phyloP scores from a whole-genome alignment of 2,329 filamentous ascomycete genomes.

The Fusarium sp. region DNA sequence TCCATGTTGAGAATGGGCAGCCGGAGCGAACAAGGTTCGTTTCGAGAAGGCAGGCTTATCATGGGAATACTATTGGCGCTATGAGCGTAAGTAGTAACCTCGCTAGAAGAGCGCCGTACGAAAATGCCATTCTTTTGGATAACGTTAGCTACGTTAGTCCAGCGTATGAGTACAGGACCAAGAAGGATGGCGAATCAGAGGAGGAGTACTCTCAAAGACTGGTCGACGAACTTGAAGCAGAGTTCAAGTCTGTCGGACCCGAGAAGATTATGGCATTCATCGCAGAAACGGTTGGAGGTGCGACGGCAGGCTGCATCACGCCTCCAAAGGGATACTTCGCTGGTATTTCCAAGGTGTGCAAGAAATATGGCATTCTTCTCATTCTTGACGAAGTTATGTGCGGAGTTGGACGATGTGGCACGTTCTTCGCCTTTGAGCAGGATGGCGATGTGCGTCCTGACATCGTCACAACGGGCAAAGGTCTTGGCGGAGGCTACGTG shows the following conservation, averaged over 20 bases:
- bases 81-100: constrained; percentile 73
- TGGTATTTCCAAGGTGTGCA: constrained; percentile 75
- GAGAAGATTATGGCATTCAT: constrained; percentile 77
- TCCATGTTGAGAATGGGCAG: constrained; percentile 56
- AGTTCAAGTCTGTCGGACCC: constrained; percentile 73
- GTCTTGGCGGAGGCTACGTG: constrained; percentile 71
- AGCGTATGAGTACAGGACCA: constrained; percentile 73
- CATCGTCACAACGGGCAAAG: constrained; percentile 75
- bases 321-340: constrained; percentile 75
- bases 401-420: constrained; percentile 70
- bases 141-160: constrained; percentile 72
- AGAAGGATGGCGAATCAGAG: constrained; percentile 62
- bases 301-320: constrained; percentile 74
- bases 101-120: constrained; percentile 69
- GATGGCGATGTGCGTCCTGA: constrained; percentile 68
- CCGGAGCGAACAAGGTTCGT: constrained; percentile 55
- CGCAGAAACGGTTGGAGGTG: constrained; percentile 78
- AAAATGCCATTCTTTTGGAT: constrained; percentile 48
- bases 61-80: constrained; percentile 69
- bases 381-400: constrained; percentile 85
- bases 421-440: constrained; percentile 71
- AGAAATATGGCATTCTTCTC: constrained; percentile 77
- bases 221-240: constrained; percentile 72
- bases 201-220: constrained; percentile 70
- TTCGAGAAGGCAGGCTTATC: constrained; percentile 58